A percentile compares a stretch with the other conserved stretches of the same genome.
Conservation (phyloP, 345 rosid genomes). For the Leavenworthia alabamica region DNA sequence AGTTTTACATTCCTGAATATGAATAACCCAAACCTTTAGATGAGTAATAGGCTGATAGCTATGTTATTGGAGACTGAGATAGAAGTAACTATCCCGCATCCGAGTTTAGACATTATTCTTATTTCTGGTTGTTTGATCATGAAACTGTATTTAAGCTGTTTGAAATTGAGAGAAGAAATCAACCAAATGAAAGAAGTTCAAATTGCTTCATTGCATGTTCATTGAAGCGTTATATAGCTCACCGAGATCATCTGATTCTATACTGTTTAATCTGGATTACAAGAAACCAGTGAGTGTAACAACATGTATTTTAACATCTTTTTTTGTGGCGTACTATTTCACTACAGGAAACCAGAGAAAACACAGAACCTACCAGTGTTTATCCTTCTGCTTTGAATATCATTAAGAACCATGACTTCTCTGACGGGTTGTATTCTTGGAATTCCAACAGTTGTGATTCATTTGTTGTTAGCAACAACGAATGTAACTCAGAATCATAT, state of each 20-base stretch:
- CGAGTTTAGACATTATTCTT: neutral
- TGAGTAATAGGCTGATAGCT: neutral
- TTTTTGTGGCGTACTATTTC: neutral
- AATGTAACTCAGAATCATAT: slow-evolving; percentile 35
- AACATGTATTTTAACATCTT: neutral
- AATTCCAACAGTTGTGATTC: slow-evolving; percentile 59
- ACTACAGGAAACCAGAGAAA: slow-evolving; percentile 9
- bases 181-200: neutral
- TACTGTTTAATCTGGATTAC: neutral
- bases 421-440: slow-evolving; percentile 65
- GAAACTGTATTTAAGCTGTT: neutral
- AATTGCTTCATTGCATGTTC: neutral
- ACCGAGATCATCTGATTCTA: neutral
- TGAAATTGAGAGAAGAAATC: neutral
- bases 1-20: neutral
- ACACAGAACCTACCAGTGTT: neutral
- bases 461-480: slow-evolving; percentile 46
- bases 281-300: neutral
- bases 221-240: neutral
- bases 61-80: neutral
- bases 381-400: slow-evolving; percentile 33
- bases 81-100: neutral
- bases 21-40: neutral
- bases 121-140: neutral
- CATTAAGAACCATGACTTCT: slow-evolving; percentile 68